These are phyloP conservation scores for Suillus discolor DNA, from an alignment of 768 basidiomycete genomes.

Conservation along the genomic window DNA sequence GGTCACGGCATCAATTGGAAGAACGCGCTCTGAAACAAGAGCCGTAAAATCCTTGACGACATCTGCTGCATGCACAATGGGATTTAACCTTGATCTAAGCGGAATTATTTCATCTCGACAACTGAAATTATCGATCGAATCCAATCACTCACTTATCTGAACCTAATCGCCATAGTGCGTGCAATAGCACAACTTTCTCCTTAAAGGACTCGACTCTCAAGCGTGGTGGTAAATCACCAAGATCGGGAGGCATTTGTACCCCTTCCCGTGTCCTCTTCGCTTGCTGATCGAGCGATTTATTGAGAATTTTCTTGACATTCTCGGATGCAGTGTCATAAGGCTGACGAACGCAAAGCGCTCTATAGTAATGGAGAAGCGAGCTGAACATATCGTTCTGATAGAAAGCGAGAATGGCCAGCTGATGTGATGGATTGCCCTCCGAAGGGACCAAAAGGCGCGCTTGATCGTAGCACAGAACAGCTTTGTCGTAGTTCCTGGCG, in stretches of 20 bases:
- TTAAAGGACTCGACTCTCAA: conserved; percentile 66
- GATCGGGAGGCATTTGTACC: conserved; percentile 31
- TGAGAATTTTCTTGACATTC: conserved; percentile 76
- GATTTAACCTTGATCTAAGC: conserved; percentile 42
- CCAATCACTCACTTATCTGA: conserved; percentile 54
- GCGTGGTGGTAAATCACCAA: conserved; percentile 44
- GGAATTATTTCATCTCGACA: conserved; percentile 10
- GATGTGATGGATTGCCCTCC: conserved; percentile 94
- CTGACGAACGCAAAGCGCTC: conserved; percentile 82
- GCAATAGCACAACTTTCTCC: conserved; percentile 72
- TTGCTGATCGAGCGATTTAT: conserved; percentile 66
- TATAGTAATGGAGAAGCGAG: conserved; percentile 85
- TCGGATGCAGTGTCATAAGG: conserved; percentile 88
- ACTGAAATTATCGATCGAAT: background rate
- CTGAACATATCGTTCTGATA: conserved; percentile 84
- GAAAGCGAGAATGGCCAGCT: conserved; percentile 89
- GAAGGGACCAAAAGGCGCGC: conserved; percentile 81
- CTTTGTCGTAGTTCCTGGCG: conserved; percentile 70
- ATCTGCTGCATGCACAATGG: conserved; percentile 47
- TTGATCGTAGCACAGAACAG: conserved; percentile 82
- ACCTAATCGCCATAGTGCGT: conserved; percentile 67
- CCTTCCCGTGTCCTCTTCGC: conserved; percentile 46
- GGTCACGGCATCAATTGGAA: conserved; percentile 77
- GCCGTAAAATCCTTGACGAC: conserved; percentile 58
- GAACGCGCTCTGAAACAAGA: conserved; percentile 66